Conservation (phyloP, 306 rosid genomes). For the Corylus americana region DNA sequence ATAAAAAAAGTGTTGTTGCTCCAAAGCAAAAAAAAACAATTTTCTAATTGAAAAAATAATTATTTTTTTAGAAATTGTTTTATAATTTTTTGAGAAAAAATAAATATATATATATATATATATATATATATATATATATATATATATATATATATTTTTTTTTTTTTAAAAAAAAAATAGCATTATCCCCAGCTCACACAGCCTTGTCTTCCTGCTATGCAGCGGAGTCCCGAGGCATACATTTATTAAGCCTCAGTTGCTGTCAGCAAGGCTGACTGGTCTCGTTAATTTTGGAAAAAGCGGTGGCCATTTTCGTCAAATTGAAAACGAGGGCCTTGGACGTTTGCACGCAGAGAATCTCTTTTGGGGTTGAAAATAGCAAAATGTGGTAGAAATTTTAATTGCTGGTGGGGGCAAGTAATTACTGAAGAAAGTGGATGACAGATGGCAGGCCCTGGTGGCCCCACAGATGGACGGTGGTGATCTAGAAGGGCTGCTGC, state of each 20-base stretch:
- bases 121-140: no score
- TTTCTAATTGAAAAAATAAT: no score
- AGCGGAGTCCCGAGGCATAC: not conserved
- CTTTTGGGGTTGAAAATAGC: not conserved
- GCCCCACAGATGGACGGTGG: constrained; percentile 24
- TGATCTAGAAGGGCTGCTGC: not conserved
- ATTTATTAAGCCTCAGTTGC: not conserved
- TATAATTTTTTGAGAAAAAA: no score
- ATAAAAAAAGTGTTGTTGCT: no score
- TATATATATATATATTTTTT: no score
- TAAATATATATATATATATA: no score
- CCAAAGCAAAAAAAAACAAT: no score
- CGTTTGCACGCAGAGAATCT: not conserved
- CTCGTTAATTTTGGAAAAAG: not conserved
- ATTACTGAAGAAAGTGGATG: constrained; percentile 35
- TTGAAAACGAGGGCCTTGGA: not conserved
- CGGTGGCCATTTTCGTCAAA: not conserved
- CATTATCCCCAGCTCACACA: no score
- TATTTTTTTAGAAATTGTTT: no score
- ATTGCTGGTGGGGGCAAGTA: not conserved
- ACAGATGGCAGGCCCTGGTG: constrained; percentile 30
- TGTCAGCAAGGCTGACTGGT: not conserved
- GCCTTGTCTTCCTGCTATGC: no score
- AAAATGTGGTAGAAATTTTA: not conserved
- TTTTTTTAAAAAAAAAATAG: no score